phyloP scores from a whole-genome alignment of 1,284 basidiomycete genomes.

The Entoloma clypeatum region DNA sequence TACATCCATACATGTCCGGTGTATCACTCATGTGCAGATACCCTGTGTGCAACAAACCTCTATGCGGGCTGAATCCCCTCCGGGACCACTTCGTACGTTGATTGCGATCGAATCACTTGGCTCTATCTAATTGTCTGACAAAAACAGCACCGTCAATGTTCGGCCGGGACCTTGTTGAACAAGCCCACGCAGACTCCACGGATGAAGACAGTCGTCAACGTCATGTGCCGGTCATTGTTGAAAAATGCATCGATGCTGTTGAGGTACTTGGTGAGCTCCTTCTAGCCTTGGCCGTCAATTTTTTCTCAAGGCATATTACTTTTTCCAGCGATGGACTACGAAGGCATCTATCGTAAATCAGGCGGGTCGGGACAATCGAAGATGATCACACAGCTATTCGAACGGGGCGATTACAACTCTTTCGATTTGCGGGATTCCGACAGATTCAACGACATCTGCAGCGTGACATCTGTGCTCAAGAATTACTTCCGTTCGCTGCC shows the following conservation, averaged over 20 bases:
- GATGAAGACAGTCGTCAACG: conserved; percentile 57
- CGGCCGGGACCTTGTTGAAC: conserved; percentile 82
- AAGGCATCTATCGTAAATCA: conserved; percentile 96
- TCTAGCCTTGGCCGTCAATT: not conserved
- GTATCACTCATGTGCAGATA: conserved; percentile 55
- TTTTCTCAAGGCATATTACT: conserved; percentile 4
- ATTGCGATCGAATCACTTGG: conserved; percentile 3
- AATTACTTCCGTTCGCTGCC: conserved; percentile 94
- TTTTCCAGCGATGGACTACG: conserved; percentile 76
- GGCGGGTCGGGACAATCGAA: conserved; percentile 93
- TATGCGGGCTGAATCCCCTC: conserved; percentile 36
- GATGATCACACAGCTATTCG: conserved; percentile 92
- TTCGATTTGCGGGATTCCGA: conserved; percentile 89
- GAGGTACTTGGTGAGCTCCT: conserved; percentile 70
- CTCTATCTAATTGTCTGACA: conserved; percentile 8
- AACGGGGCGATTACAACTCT: conserved; percentile 81
- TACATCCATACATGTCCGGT: conserved; percentile 72
- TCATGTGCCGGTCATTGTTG: conserved; percentile 84
- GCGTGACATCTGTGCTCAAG: conserved; percentile 95
- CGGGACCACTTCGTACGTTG: conserved; percentile 49
- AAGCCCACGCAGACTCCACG: conserved; percentile 71
- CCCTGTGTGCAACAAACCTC: conserved; percentile 51
- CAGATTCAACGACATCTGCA: conserved; percentile 95
- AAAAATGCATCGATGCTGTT: conserved; percentile 93
- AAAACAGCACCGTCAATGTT: conserved; percentile 81